Evolutionary conservation across 208 protist genomes (phyloP), one percentile per base, ranked within the genome.

Genomic region (Willaertia magna): DNA sequence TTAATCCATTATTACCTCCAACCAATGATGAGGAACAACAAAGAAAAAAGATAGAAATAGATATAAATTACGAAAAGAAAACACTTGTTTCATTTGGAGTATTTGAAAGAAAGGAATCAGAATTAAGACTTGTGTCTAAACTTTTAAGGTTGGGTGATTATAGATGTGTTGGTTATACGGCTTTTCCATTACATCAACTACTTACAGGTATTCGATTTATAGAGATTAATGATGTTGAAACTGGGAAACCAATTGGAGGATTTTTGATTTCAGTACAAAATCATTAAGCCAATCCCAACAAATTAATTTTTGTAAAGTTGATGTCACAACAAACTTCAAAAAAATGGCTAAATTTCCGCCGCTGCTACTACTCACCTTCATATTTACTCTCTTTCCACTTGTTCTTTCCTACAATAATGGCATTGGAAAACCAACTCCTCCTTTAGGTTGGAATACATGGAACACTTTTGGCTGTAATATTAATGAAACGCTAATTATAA

Each of bases 401-500:
- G n/a, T n/a, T n/a, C n/a, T n/a, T n/a, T n/a, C n/a, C n/a, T n/a
- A n/a, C n/a, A n/a, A n/a, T n/a, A n/a, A n/a, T n/a, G n/a, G n/a
- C n/a, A n/a, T n/a, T n/a, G n/a, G n/a, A n/a, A n/a, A n/a, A n/a
- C n/a, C n/a, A n/a, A n/a, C n/a, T n/a, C n/a, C n/a, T n/a, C n/a
- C n/a, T n/a, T n/a, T n/a, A n/a, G n/a, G n/a, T n/a, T 76, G 67
- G 67, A 76, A 76, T 22, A 46, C 34, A 44, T 76, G 67, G 67
- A 76, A 76, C 30, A 39, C 3, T 18, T 76, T 46, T 43, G 20
- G 39, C 6, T 76, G 67, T 20, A 22, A 76, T 44, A 76, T 76
- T 75, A 88, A 85, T 79, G 89, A 92, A 55, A 34, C 47, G 18
- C 14, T 88, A 47, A 88, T 91, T 18, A 67, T 81, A 49, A n/a